Evolutionary conservation across 805 yeast species (phyloP), one percentile per base, ranked within the genome.

Genomic region (Wilhelminamyces savonicus): DNA sequence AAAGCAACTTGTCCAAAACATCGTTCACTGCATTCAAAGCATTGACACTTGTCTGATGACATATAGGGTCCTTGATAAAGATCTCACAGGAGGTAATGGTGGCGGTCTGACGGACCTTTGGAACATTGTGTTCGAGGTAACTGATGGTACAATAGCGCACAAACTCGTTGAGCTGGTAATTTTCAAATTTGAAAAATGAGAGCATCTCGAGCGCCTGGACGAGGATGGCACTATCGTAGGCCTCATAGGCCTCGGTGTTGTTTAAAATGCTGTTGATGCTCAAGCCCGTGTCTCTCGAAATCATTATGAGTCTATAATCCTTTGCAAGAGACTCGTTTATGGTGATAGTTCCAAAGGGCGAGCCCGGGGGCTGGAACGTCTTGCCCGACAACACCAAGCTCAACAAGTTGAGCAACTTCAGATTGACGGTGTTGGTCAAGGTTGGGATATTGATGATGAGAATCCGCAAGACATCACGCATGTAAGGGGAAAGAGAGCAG

Each of bases 11-110:
- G 34, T 81, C 85, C 25, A 94, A 62, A 1, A 92, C 94, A 35
- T 85, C 87, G 31, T 85, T 76, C 2, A 88, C 95, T 0, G 95
- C 84, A 35, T 72, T 72, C 31, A 90, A 62, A 0, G 97, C 82
- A 52, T 83, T 74, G 2, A 81, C 76, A 42, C 95, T 82, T 2
- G 84, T 76, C 50, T 86, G 94, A 37, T 72, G 73, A 40, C 92
- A 78, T n/a, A 88, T 82, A 1, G 92, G 80, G 44, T 87, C 96
- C 24, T 74, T 73, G 22, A 77, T 64, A 46, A 82, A 86, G 13
- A 92, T 66, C 19, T 73, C 70, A 44, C 94, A 76, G 1, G 95
- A 80, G 0, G 96, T 83, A 7, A 86, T 57, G 0, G 95, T 87
- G 0, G 97, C 94, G 2, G 80, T 71, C 48, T 82, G 76, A 34